phyloP scores from a whole-genome alignment of 1,139 yeast species.

The Zygotorulaspora mrakii region DNA sequence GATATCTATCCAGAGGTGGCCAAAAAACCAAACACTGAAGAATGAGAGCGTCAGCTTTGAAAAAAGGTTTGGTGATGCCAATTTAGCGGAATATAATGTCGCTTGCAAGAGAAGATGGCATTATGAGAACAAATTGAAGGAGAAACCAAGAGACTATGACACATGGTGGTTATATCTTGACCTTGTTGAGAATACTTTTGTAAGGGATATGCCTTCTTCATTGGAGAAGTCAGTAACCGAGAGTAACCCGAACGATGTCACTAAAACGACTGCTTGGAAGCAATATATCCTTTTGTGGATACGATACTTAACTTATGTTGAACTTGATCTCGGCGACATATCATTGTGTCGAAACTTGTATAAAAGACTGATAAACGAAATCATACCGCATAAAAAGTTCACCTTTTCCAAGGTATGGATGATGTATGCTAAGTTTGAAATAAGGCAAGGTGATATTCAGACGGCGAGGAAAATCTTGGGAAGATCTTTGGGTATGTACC shows the following conservation, averaged over 20 bases:
- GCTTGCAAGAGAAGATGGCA: slow-evolving; percentile 50
- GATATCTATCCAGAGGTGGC: slow-evolving; percentile 41
- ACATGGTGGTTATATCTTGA: slow-evolving; percentile 76
- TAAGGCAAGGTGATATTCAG: slow-evolving; percentile 51
- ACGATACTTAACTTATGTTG: slow-evolving; percentile 61
- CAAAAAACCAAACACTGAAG: slow-evolving; percentile 44
- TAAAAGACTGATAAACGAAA: slow-evolving; percentile 43
- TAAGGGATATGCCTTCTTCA: slow-evolving; percentile 34
- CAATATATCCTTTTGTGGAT: slow-evolving; percentile 70
- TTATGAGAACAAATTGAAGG: slow-evolving; percentile 49
- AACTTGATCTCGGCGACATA: slow-evolving; percentile 45
- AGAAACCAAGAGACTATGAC: slow-evolving; percentile 60
- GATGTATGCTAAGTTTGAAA: slow-evolving; percentile 65
- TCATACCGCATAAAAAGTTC: slow-evolving; percentile 56
- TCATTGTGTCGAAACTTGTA: slow-evolving; percentile 52
- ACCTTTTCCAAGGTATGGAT: slow-evolving; percentile 77
- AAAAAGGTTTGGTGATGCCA: slow-evolving; percentile 57
- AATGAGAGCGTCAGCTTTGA: slow-evolving; percentile 57
- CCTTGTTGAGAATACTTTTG: slow-evolving; percentile 39
- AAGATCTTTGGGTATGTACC: slow-evolving; percentile 60
- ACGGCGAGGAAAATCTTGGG: slow-evolving; percentile 72
- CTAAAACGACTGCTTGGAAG: slow-evolving; percentile 51
- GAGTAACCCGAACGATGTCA: slow-evolving; percentile 36
- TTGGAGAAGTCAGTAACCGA: slow-evolving; percentile 47
- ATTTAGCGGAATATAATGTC: slow-evolving; percentile 52